Conservation (phyloP, 306 rosid species). For the Rubus parviflorus region DNA sequence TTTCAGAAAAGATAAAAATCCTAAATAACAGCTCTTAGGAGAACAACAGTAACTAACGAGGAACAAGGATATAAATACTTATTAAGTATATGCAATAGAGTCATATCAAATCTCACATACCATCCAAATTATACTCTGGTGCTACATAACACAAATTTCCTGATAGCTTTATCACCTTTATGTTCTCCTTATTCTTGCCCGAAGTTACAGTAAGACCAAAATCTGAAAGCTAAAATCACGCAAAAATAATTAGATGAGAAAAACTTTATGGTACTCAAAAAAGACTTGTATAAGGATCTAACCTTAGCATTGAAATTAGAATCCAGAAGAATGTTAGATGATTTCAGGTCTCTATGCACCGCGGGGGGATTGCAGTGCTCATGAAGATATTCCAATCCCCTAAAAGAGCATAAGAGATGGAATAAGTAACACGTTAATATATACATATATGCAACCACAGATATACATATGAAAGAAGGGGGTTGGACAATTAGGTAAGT, state of each 20-base stretch:
- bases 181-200: slow-evolving; percentile 63
- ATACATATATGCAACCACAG: background rate
- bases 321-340: slow-evolving; percentile 84
- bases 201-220: slow-evolving; percentile 71
- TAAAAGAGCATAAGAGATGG: slow-evolving; percentile 30
- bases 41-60: background rate
- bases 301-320: slow-evolving; percentile 86
- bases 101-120: slow-evolving; percentile 34
- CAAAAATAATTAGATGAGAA: slow-evolving; percentile 33
- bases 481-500: background rate
- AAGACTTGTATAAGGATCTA: slow-evolving; percentile 10
- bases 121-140: slow-evolving; percentile 82
- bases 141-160: slow-evolving; percentile 76
- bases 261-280: background rate
- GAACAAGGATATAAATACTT: background rate
- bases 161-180: slow-evolving; percentile 67
- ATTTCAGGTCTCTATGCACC: slow-evolving; percentile 75
- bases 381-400: slow-evolving; percentile 90
- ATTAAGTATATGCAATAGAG: background rate
- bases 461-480: background rate
- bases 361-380: slow-evolving; percentile 79
- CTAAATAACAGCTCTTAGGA: no score
- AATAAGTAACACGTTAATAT: slow-evolving; percentile 15
- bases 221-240: slow-evolving; percentile 74
- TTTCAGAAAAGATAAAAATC: no score